Evolutionary conservation across 768 basidiomycete species (phyloP).

Genomic region (Nidula microcarpa): DNA sequence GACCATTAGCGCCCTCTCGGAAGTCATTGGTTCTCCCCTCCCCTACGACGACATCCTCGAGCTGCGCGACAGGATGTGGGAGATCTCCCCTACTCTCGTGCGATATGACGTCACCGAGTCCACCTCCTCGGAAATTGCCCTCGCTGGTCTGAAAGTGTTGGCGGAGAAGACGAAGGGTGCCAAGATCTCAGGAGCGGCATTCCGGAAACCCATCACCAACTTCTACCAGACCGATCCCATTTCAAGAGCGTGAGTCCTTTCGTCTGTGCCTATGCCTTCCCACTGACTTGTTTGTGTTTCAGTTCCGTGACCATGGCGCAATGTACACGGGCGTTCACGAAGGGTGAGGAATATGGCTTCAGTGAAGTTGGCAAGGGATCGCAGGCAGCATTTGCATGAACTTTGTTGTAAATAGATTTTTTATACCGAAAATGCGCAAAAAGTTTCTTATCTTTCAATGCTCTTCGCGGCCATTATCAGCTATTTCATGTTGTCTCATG

Average conservation of each 20-base stretch:
- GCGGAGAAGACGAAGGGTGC: constrained; percentile 45
- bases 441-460: no score
- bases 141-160: constrained; percentile 64
- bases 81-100: constrained; percentile 86
- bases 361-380: constrained; percentile 43
- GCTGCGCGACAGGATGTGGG: constrained; percentile 94
- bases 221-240: constrained; percentile 98
- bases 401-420: constrained; percentile 4
- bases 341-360: constrained; percentile 63
- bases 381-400: constrained; percentile 40
- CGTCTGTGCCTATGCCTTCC: not conserved
- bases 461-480: no score
- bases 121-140: constrained; percentile 69
- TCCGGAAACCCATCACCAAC: constrained; percentile 82
- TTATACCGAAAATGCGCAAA: no score
- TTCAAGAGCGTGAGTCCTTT: constrained; percentile 72
- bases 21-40: constrained; percentile 74
- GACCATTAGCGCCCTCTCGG: constrained; percentile 73
- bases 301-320: constrained; percentile 97
- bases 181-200: constrained; percentile 54
- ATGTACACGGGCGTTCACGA: constrained; percentile 84
- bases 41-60: constrained; percentile 87
- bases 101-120: constrained; percentile 80
- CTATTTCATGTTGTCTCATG: no score
- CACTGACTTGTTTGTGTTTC: constrained; percentile 1